These are phyloP conservation scores for Tylopilus felleus DNA, from an alignment of 768 basidiomycete genomes.

Conservation along the genomic window DNA sequence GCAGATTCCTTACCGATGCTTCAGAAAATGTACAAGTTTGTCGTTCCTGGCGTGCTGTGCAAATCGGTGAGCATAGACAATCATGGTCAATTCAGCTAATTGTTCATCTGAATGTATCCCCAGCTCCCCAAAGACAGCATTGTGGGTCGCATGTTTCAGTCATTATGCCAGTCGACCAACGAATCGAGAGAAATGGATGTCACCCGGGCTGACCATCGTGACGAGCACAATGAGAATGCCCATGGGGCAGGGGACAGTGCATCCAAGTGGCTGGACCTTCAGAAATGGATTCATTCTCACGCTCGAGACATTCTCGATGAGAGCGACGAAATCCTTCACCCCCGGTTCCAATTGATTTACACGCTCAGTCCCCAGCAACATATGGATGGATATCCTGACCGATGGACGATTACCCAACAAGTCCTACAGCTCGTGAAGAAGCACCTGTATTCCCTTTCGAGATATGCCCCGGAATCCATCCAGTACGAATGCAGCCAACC, in stretches of 20 bases:
- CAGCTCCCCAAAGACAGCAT: no score
- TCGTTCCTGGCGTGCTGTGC: not conserved
- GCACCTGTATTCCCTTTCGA: not conserved
- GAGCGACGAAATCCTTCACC: slow-evolving; percentile 16
- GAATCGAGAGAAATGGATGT: no score
- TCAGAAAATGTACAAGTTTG: not conserved
- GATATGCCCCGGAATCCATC: not conserved
- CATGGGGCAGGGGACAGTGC: no score
- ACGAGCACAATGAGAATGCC: no score
- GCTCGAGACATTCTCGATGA: not conserved
- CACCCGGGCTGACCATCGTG: no score
- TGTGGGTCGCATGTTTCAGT: no score
- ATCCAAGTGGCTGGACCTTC: no score
- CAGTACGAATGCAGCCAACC: not conserved
- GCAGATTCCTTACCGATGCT: slow-evolving; percentile 1
- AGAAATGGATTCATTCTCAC: no score
- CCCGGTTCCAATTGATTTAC: slow-evolving; percentile 34
- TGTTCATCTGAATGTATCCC: no score
- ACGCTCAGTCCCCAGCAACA: slow-evolving; percentile 25
- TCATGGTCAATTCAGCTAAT: no score
- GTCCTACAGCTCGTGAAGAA: slow-evolving; percentile 8
- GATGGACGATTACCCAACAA: slow-evolving; percentile 31
- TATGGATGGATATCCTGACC: slow-evolving; percentile 31
- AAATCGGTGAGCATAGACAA: no score
- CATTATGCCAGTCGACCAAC: no score